Evolutionary conservation across 805 yeast genomes (phyloP).

Genomic region (Kregervanrija pseudodelftensis): DNA sequence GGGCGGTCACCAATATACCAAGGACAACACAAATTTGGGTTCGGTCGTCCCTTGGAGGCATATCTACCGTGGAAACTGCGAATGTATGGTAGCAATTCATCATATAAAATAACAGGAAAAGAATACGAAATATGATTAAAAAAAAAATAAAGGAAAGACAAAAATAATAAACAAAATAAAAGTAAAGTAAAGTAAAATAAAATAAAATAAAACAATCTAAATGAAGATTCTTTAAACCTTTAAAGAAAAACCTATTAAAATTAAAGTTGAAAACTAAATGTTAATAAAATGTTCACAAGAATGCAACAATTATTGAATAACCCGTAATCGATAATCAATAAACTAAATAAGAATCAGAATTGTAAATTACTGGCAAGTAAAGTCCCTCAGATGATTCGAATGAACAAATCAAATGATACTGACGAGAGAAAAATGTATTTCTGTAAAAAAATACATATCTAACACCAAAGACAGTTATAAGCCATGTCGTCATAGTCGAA

Average conservation of each 20-base stretch:
- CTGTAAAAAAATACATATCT: constrained; percentile 23
- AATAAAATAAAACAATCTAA: not conserved
- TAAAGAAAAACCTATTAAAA: constrained; percentile 4
- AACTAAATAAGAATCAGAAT: constrained; percentile 42
- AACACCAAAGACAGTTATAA: constrained; percentile 37
- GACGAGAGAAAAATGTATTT: constrained; percentile 26
- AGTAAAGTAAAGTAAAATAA: not conserved
- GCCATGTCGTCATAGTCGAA: constrained; percentile 93
- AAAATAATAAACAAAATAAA: not conserved
- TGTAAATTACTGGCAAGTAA: constrained; percentile 79
- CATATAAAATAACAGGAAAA: constrained; percentile 34
- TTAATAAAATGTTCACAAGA: too few species aligned
- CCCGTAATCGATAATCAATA: not conserved
- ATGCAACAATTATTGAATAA: not conserved
- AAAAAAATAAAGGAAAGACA: constrained; percentile 3
- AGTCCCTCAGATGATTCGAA: constrained; percentile 40
- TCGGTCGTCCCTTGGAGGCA: constrained; percentile 49
- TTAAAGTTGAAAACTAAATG: too few species aligned
- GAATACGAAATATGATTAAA: constrained; percentile 3
- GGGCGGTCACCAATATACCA: constrained; percentile 83
- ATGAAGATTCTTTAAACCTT: constrained; percentile 2
- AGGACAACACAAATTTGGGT: constrained; percentile 49
- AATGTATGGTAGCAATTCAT: constrained; percentile 76
- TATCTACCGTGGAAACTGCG: constrained; percentile 96
- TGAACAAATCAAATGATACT: constrained; percentile 23